Conservation (phyloP, 345 rosid genomes). For the Streptanthus diversifolius region DNA sequence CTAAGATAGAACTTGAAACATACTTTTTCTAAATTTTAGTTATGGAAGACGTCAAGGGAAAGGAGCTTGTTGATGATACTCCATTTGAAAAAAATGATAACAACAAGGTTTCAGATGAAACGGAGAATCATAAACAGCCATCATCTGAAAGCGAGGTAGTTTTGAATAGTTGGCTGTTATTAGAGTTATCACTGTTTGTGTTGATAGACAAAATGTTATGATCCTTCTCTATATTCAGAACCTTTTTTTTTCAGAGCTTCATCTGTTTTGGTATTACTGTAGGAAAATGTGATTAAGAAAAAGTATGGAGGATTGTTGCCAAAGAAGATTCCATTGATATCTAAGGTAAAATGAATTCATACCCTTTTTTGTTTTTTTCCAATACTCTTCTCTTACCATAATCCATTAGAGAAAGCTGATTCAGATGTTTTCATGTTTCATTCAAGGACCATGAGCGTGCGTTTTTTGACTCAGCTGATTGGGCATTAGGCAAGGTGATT, state of each 20-base stretch:
- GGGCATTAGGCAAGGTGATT: slow-evolving; percentile 85
- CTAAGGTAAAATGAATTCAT: slow-evolving; percentile 45
- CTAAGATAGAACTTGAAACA: neutral
- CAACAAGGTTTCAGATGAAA: slow-evolving; percentile 28
- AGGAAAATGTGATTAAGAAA: slow-evolving; percentile 65
- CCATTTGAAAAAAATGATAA: slow-evolving; percentile 7
- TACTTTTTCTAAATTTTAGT: neutral
- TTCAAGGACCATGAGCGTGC: slow-evolving; percentile 82
- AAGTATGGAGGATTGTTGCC: slow-evolving; percentile 71
- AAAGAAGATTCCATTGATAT: slow-evolving; percentile 71
- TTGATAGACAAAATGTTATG: neutral
- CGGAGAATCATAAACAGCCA: slow-evolving; percentile 33
- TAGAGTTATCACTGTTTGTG: too few relatives aligned
- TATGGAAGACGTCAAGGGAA: slow-evolving; percentile 40
- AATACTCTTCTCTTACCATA: neutral
- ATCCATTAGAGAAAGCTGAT: slow-evolving; percentile 1
- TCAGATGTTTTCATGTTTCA: slow-evolving; percentile 1
- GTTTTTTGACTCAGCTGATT: slow-evolving; percentile 89
- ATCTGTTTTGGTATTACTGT: slow-evolving; percentile 11
- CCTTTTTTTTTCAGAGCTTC: too few relatives aligned
- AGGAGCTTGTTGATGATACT: slow-evolving; percentile 27
- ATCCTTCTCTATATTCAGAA: too few relatives aligned
- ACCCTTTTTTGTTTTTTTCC: neutral
- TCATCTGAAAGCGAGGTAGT: slow-evolving; percentile 49
- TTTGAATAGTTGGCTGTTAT: neutral